Conservation (phyloP, 495 filamentous ascomycete genomes). For the Tirmania nivea region DNA sequence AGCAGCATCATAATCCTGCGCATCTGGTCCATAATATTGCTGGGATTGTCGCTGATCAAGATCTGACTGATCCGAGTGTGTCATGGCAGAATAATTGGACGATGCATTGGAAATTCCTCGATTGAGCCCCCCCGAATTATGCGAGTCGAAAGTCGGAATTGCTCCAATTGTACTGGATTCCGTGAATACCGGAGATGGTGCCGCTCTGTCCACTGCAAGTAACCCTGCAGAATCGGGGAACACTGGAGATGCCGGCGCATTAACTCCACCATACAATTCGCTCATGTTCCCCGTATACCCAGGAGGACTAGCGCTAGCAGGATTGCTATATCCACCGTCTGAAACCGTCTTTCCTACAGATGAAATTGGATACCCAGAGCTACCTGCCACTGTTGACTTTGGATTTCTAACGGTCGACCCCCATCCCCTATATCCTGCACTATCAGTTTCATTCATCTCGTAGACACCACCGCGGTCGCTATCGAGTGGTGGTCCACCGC, state of each 20-base stretch:
- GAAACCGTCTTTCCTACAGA: conserved; percentile 46
- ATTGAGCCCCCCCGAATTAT: conserved; percentile 46
- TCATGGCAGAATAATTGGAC: conserved; percentile 72
- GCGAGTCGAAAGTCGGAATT: conserved; percentile 44
- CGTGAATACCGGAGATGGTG: background rate
- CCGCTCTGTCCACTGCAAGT: background rate
- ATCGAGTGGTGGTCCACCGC: conserved; percentile 69
- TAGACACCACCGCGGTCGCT: conserved; percentile 29
- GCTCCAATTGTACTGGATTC: conserved; percentile 42
- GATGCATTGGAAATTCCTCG: conserved; percentile 91
- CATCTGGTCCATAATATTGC: conserved; percentile 21
- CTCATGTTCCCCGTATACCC: conserved; percentile 27
- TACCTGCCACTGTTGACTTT: conserved; percentile 4
- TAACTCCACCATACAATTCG: background rate
- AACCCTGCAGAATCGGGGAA: background rate
- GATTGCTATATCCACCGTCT: conserved; percentile 26
- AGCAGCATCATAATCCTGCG: conserved; percentile 25
- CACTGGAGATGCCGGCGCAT: background rate
- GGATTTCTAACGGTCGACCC: conserved; percentile 52
- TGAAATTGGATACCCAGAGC: conserved; percentile 26
- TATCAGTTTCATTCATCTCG: conserved; percentile 43
- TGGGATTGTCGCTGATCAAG: conserved; percentile 30
- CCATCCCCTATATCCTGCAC: conserved; percentile 76
- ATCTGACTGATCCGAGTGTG: conserved; percentile 64
- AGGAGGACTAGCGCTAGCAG: conserved; percentile 26